Base-by-base conservation (phyloP, 768 basidiomycete genomes). In the Pilatotrama ljubarskyi region DNA sequence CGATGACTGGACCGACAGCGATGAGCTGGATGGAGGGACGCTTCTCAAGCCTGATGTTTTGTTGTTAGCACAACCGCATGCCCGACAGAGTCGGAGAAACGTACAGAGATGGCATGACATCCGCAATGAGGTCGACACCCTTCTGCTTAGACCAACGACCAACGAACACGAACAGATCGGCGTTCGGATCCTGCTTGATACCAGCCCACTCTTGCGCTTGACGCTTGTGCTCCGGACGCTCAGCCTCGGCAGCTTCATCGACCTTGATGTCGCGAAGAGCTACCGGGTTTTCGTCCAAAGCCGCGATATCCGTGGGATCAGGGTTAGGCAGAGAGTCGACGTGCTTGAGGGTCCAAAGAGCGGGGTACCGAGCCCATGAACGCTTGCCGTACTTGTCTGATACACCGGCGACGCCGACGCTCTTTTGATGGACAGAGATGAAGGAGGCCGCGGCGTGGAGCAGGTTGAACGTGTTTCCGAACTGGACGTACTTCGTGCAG, bases 101-200 rank as follows among this genome's bases (percentile, higher is more conserved):
- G 67, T 69, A 91, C 87, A 97, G 69, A 3, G 84, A 82, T 22
- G 94, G 95, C 91, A 97, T 91, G 63, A 97, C 87, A 74, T 97
- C 95, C 9, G 95, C 95, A 65, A 97, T 97, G 42, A 97, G 78
- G 76, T 97, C 95, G n/a, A 97, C 93, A 75, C 91, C 95, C 75
- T 97, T 97, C 74, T 97, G 95, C 74, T 96, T 97, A 5, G 95
- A 97, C 95, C 95, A 97, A 63, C 95, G 89, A 71, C 95, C 95
- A 64, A 97, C 95, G 74, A 97, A 96, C 63, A 97, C 95, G 70
- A 97, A 96, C 47, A 97, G 73, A 72, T 95, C 93, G 1, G 93
- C 86, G 40, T 91, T 77, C 1, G 95, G 89, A 68, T 96, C 93
- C 68, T 96, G 94, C 70, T 87, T 89, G 75, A 97, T 88, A 48